Base-by-base conservation (phyloP, 2,329 filamentous ascomycete genomes). In the Phaeosphaeriaceae sp. region DNA sequence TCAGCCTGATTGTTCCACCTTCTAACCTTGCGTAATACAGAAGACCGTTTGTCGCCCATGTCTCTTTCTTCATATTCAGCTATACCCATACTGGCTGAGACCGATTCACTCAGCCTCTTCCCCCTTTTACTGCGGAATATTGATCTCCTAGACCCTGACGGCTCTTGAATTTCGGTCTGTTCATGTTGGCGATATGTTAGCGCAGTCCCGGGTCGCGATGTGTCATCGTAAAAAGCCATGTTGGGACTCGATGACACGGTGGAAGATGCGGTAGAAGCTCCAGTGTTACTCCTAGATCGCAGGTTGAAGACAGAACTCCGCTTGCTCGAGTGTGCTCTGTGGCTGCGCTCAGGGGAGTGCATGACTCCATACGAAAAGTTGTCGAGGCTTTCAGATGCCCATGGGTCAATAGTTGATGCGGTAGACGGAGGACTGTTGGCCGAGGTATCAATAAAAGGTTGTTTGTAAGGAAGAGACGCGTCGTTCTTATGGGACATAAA, bases 281-380 rank as follows among this genome's bases (percentile, higher is more conserved):
- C 66, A 7, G 76, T 79, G 22, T 78, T 78, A 46, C 76, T 78
- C 51, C 76, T 67, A 7, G 75, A 74, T 40, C 76, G 72, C 31
- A 77, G 58, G 21, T 69, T 75, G 54, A 79, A 78, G 2, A 79
- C 71, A 10, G 75, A 78, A 46, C 57, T 72, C 56, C 76, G 67
- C 55, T 69, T 76, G 33, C 60, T 63, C 7, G 62, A 51, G 24
- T 65, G 53, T 19, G 60, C 55, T 61, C 64, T 66, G 45, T 61
- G 58, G 48, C 60, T 67, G 50, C 65, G 74, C 49, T 76, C 73
- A 50, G 74, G 70, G 24, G 72, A 77, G 41, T 71, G 67, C 53
- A 71, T 58, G 20, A 66, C 72, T 53, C 60, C 63, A 60, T 69
- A 63, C 53, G 69, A 66, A 48, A 64, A 64, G 11, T 59, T 54